phyloP scores from a whole-genome alignment of 352 stramenopile genomes.

The Thalassiosira livingstoniorum region DNA sequence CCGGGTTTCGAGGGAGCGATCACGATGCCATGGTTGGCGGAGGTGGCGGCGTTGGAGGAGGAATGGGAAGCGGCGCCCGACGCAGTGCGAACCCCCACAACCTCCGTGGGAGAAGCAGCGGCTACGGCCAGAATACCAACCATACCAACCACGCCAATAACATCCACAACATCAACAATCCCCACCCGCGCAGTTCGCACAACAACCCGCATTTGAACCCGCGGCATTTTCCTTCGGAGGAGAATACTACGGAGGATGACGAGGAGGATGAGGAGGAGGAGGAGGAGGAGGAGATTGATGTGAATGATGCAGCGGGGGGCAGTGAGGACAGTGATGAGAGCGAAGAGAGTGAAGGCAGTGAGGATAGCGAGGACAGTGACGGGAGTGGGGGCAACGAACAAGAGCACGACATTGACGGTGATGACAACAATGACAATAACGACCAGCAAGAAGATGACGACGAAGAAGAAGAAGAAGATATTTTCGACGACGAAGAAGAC shows the following conservation, averaged over 20 bases:
- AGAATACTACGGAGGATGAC: slow-evolving; percentile 39
- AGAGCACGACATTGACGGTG: neutral
- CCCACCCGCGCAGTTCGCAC: neutral
- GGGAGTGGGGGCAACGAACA: too few relatives aligned
- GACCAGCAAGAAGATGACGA: neutral
- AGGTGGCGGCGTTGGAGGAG: neutral
- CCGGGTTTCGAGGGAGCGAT: neutral
- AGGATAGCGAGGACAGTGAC: neutral
- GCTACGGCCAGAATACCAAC: neutral
- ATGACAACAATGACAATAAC: neutral
- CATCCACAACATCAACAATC: neutral
- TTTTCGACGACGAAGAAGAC: neutral
- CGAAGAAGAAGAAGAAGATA: neutral
- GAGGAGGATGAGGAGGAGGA: neutral
- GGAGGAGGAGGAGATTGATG: neutral
- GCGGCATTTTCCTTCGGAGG: slow-evolving; percentile 10
- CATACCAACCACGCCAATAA: too few relatives aligned
- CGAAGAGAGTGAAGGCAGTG: neutral
- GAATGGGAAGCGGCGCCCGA: neutral
- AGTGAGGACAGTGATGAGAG: neutral
- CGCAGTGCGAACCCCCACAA: neutral
- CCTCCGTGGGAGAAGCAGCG: neutral
- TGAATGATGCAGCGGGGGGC: neutral
- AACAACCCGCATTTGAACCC: neutral
- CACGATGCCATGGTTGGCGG: neutral